Percentiles rank a stretch among this genome's conserved stretches.
phyloP scores from a whole-genome alignment of 176 grass and related monocot species.

The Oryza rufipogon region DNA sequence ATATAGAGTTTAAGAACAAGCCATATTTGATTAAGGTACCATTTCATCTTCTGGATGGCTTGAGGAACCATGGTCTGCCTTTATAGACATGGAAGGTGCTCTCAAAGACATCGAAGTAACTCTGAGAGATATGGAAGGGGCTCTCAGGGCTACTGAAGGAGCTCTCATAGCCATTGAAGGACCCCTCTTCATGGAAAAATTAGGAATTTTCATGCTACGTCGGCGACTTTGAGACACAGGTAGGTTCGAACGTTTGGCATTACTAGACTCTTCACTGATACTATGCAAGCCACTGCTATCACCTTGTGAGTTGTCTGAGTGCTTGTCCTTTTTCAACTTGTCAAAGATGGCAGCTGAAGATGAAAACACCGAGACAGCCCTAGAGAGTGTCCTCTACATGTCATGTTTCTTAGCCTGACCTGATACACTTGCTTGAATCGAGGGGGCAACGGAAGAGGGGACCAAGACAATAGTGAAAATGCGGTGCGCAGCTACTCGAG shows the following conservation, averaged over 20 bases:
- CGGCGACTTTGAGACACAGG: conserved; percentile 67
- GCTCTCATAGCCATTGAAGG: conserved; percentile 60
- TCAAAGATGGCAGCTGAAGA: conserved; percentile 99
- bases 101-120: conserved; percentile 49
- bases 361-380: conserved; percentile 98
- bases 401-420: conserved; percentile 58
- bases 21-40: conserved; percentile 52
- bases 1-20: conserved; percentile 20
- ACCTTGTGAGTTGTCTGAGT: conserved; percentile 57
- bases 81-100: conserved; percentile 61
- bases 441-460: conserved; percentile 87
- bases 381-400: conserved; percentile 93
- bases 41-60: conserved; percentile 56
- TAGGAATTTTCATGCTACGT: conserved; percentile 63
- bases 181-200: conserved; percentile 69
- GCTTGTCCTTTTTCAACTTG: conserved; percentile 80
- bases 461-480: conserved; percentile 99
- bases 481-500: conserved; percentile 82
- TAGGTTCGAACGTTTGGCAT: conserved; percentile 55
- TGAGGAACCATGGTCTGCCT: conserved; percentile 53
- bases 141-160: conserved; percentile 55
- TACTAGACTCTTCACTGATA: conserved; percentile 50
- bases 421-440: conserved; percentile 48
- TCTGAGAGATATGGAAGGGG: conserved; percentile 51
- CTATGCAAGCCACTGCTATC: conserved; percentile 45